Evolutionary conservation across 441 rosid species (phyloP), one percentile per base, ranked within the genome.

Genomic region (Rhodomyrtus psidioides): DNA sequence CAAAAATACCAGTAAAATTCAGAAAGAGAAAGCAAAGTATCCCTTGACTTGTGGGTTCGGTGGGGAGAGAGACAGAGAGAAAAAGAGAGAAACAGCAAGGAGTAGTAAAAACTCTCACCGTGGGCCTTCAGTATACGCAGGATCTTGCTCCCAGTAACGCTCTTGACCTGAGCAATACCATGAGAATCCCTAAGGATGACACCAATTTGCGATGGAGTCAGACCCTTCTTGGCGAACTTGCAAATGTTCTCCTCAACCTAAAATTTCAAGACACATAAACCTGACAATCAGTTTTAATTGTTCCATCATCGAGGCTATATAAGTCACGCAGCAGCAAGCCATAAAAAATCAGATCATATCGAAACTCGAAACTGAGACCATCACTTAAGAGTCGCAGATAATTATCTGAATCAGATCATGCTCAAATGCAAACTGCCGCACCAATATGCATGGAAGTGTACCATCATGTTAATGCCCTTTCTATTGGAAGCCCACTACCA

Each of bases 101-200:
- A 65, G 26, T 10, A 17, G 46, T 19, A 34, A 70, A 34, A 70
- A 70, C 49, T 39, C 79, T 70, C 79, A 93, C 95, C 96, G 42
- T 92, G 94, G 12, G 95, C 98, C 88, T 95, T 95, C 34, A 94
- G 93, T 82, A 94, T 91, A 54, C 96, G 89, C 88, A 95, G 89
- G 87, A 95, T 93, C 93, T 95, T 93, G 92, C 92, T 93, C 53
- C 98, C 96, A 19, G 95, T 94, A 19, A 95, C 95, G 84, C 94
- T 92, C 89, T 88, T 93, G 84, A 94, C 98, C 88, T 94, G 98
- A 75, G 96, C 95, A 91, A 95, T 94, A 75, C 98, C 96, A 51
- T 93, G 96, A 60, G 96, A 95, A 82, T 94, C 98, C 85, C 98
- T 93, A 81, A 95, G 96, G 87, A 95, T 95, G 82, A 95, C 96